Percentiles rank a stretch among this genome's conserved stretches.
Conservation (phyloP, 2,329 filamentous ascomycete genomes). For the Epichloe uncinata region DNA sequence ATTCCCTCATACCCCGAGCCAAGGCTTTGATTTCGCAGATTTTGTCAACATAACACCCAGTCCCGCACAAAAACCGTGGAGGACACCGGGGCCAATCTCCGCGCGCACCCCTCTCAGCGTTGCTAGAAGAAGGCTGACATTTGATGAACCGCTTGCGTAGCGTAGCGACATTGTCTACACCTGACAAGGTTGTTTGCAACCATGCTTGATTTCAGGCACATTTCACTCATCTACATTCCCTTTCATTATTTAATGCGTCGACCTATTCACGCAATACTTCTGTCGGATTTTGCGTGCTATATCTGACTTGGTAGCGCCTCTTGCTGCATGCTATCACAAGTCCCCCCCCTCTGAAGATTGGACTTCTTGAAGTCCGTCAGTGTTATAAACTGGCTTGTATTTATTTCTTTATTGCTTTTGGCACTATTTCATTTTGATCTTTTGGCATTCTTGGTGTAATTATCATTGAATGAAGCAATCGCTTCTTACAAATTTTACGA, state of each 20-base stretch:
- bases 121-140: constrained; percentile 65
- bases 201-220: neutral
- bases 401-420: neutral
- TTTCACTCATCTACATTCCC: neutral
- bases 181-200: neutral
- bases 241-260: neutral
- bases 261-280: neutral
- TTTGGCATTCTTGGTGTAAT: neutral
- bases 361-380: neutral
- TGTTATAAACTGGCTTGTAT: neutral
- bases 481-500: neutral
- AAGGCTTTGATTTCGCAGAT: constrained; percentile 84
- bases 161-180: constrained; percentile 4
- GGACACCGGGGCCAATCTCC: constrained; percentile 53
- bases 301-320: neutral
- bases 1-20: constrained; percentile 65
- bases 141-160: constrained; percentile 48
- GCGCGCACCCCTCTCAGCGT: constrained; percentile 48
- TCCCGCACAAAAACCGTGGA: constrained; percentile 82
- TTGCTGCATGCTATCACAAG: neutral
- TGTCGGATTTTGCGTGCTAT: neutral
- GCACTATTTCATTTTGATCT: neutral
- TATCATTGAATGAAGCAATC: neutral
- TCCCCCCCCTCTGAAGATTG: neutral
- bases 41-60: constrained; percentile 97